Percentiles rank a stretch among this genome's conserved stretches.
Evolutionary conservation across 106 monocot genomes (phyloP).

Genomic region (Gastrodia elata): DNA sequence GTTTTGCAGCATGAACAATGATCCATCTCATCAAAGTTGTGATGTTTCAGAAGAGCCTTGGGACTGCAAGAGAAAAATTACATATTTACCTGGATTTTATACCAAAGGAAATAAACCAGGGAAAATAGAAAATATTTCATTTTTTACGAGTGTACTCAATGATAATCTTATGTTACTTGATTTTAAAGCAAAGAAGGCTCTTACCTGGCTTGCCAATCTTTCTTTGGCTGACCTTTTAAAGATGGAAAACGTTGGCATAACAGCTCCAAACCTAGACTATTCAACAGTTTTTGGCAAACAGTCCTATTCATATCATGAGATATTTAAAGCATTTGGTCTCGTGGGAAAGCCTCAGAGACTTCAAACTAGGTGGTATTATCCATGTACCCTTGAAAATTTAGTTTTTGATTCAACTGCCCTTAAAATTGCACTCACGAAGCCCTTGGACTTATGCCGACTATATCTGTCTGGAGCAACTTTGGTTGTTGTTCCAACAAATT

Average conservation of each 20-base stretch:
- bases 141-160: constrained; percentile 66
- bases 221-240: constrained; percentile 43
- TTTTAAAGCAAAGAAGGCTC: constrained; percentile 63
- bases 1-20: constrained; percentile 93
- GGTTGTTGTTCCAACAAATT: constrained; percentile 82
- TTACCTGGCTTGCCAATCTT: constrained; percentile 73
- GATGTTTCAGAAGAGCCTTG: constrained; percentile 60
- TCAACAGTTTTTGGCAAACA: constrained; percentile 8
- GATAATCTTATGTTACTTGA: constrained; percentile 51
- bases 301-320: constrained; percentile 43
- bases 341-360: constrained; percentile 50
- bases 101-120: constrained; percentile 53
- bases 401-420: constrained; percentile 75
- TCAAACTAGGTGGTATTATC: constrained; percentile 62
- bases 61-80: constrained; percentile 54
- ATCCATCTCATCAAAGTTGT: constrained; percentile 61
- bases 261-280: constrained; percentile 31
- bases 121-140: constrained; percentile 63
- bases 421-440: constrained; percentile 67
- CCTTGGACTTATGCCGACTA: constrained; percentile 47
- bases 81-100: constrained; percentile 86
- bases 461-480: constrained; percentile 88
- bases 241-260: constrained; percentile 76
- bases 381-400: constrained; percentile 70
- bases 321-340: constrained; percentile 90